These are phyloP conservation scores for Boletus patriciae DNA, from an alignment of 768 basidiomycete species.

Conservation along the genomic window DNA sequence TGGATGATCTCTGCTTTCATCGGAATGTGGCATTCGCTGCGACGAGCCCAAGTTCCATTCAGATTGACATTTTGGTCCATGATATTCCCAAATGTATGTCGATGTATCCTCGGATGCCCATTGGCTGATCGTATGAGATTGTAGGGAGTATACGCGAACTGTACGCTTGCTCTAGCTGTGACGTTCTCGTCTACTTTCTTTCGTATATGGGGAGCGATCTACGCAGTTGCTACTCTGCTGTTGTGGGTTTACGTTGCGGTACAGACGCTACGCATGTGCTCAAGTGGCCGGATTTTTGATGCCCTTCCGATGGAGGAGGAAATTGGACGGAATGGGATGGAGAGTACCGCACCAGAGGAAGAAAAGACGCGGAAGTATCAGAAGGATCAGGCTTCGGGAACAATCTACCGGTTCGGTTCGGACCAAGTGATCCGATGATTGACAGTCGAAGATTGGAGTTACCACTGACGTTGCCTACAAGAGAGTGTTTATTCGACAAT, in stretches of 20 bases:
- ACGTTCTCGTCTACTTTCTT: constrained; percentile 56
- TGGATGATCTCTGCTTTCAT: constrained; percentile 60
- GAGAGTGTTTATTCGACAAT: too few relatives aligned
- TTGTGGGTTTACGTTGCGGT: constrained; percentile 52
- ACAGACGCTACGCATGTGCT: constrained; percentile 40
- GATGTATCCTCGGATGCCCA: not conserved
- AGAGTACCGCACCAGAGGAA: not conserved
- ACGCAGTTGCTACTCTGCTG: constrained; percentile 48
- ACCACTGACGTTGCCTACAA: too few relatives aligned
- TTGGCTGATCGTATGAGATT: not conserved
- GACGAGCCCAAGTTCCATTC: constrained; percentile 48
- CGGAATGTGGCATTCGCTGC: constrained; percentile 44
- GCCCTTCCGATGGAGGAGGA: constrained; percentile 41
- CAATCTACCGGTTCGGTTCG: not conserved
- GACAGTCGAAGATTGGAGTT: not conserved
- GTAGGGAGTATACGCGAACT: constrained; percentile 66
- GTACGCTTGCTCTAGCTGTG: constrained; percentile 52
- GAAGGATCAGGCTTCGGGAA: not conserved
- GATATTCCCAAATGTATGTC: constrained; percentile 66
- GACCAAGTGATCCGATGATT: not conserved
- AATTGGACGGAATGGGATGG: constrained; percentile 13
- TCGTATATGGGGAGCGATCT: constrained; percentile 57
- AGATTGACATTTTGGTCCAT: constrained; percentile 63
- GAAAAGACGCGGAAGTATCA: not conserved
- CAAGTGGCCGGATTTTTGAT: constrained; percentile 43